phyloP scores from a whole-genome alignment of 2,329 filamentous ascomycete genomes.

The Neocucurbitaria cava region DNA sequence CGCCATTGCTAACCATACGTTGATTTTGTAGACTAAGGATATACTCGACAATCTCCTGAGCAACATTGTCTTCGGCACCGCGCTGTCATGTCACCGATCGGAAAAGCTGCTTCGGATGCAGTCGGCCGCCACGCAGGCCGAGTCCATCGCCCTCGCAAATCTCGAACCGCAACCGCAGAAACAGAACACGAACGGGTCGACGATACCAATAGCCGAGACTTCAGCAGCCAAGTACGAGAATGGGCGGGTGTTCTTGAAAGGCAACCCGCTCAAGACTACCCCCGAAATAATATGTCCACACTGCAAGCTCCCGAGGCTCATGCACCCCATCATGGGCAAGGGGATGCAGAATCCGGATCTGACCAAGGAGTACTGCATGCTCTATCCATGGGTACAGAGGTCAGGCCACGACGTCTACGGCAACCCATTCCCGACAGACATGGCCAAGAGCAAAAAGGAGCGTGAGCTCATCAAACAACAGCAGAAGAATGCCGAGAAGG shows the following conservation, averaged over 20 bases:
- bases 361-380: slow-evolving; percentile 74
- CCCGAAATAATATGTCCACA: slow-evolving; percentile 75
- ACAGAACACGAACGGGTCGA: slow-evolving; percentile 50
- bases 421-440: slow-evolving; percentile 78
- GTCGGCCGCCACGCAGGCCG: slow-evolving; percentile 61
- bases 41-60: slow-evolving; percentile 78
- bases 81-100: slow-evolving; percentile 76
- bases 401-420: slow-evolving; percentile 81
- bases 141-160: slow-evolving; percentile 46
- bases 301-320: slow-evolving; percentile 76
- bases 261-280: slow-evolving; percentile 74
- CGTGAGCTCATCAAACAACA: slow-evolving; percentile 61
- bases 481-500: slow-evolving; percentile 51
- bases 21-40: slow-evolving; percentile 35
- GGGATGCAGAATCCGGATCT: slow-evolving; percentile 70
- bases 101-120: slow-evolving; percentile 77
- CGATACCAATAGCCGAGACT: slow-evolving; percentile 62
- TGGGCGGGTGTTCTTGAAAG: slow-evolving; percentile 71
- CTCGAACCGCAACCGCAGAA: slow-evolving; percentile 46
- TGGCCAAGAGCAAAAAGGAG: slow-evolving; percentile 78
- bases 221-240: slow-evolving; percentile 74
- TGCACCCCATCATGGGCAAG: slow-evolving; percentile 75
- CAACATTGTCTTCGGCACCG: slow-evolving; percentile 77
- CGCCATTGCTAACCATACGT: slow-evolving; percentile 34
- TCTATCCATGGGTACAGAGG: slow-evolving; percentile 78